These are phyloP conservation scores for Clarireedia paspali DNA, from an alignment of 2,329 filamentous ascomycete genomes.

Conservation along the genomic window DNA sequence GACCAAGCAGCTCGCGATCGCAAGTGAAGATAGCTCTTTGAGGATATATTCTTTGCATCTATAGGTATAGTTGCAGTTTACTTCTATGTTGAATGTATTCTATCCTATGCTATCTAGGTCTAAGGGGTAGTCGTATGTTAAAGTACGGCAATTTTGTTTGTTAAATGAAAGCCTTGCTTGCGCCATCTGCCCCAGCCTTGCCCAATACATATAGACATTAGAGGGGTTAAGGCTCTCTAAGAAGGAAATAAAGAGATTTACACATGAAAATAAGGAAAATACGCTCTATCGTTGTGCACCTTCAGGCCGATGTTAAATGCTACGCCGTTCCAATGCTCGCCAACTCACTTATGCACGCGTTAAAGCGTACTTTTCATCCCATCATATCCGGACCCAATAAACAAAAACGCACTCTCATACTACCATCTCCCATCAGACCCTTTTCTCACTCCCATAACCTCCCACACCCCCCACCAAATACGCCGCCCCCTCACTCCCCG, in stretches of 20 bases:
- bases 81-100: slow-evolving; percentile 27
- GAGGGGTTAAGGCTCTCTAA: slow-evolving; percentile 9
- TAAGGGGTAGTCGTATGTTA: slow-evolving; percentile 14
- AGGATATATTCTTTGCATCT: slow-evolving; percentile 41
- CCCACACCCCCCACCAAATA: slow-evolving; percentile 51
- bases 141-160: slow-evolving; percentile 8
- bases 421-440: slow-evolving; percentile 3
- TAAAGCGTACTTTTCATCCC: not conserved
- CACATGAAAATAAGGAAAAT: not conserved
- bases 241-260: not conserved
- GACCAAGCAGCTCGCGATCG: slow-evolving; percentile 26
- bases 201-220: not conserved
- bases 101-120: slow-evolving; percentile 17
- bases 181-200: not conserved
- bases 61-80: slow-evolving; percentile 2
- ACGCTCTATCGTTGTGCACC: not conserved
- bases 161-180: slow-evolving; percentile 1
- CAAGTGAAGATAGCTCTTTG: slow-evolving; percentile 51
- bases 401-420: too few relatives aligned
- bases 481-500: slow-evolving; percentile 36
- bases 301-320: slow-evolving; percentile 8
- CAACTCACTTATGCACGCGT: not conserved
- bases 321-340: not conserved
- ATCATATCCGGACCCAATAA: not conserved
- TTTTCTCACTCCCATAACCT: slow-evolving; percentile 55